Evolutionary conservation across 2,329 filamentous ascomycete genomes (phyloP), one percentile per base, ranked within the genome.

Genomic region (Apiospora phragmitis): DNA sequence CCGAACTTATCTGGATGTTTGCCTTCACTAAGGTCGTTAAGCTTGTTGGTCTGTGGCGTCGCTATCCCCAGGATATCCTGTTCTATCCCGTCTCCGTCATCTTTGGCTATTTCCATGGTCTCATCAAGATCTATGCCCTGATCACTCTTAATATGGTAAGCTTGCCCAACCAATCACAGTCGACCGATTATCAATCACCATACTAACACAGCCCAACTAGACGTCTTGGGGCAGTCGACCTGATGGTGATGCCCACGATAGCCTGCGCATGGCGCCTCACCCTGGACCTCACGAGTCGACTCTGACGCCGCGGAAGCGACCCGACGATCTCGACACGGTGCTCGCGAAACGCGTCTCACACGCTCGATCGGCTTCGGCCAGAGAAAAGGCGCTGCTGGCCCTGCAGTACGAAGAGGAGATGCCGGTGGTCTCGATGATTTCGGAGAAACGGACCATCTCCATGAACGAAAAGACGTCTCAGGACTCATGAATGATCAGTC

Each of bases 151-250:
- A 92, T 79, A 92, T 93, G 89, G 94, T 97, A 88, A 83, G 91
- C 85, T 62, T 59, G 55, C 32, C 12, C 55, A 18, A 5, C 45
- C n/a, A 12, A 18, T 41, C n/a, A 11, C 18, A 1, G 24, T 12
- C 21, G 3, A 41, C 38, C n/a, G 6, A 45, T 45, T 67, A 16
- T 38, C 38, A 26, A 38, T 68, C 67, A 2, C 42, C 35, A 51
- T 35, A 42, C 76, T 79, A 68, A 79, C 66, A 32, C 68, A n/a
- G 55, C 38, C n/a, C 8, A 41, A 65, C 71, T 79, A 98, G 95
- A 98, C 95, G 62, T 95, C 94, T 68, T 98, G 95, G 95, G 95
- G 95, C 79, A 97, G 94, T 83, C 92, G 95, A 82, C 93, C 94
- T 77, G 95, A 96, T 77, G 95, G 94, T 79, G 95, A 98, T 82